phyloP scores from a whole-genome alignment of 164 flowering plant genomes.

The Piper longum region DNA sequence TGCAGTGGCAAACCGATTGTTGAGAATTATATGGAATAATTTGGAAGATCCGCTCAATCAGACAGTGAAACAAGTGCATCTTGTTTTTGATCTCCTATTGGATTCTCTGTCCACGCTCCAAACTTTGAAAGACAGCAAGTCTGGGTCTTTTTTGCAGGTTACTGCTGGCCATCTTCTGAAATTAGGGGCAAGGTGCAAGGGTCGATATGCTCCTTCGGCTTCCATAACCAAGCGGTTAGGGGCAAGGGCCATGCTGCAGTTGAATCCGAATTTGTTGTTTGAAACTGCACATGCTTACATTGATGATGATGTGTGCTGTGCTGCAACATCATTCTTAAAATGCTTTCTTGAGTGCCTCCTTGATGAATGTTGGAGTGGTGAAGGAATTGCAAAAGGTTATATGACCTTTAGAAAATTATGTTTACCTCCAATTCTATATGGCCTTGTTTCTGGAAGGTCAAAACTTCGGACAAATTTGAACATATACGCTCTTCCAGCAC shows the following conservation, averaged over 20 bases:
- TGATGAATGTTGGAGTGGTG: constrained; percentile 86
- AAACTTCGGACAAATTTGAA: constrained; percentile 84
- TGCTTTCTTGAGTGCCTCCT: constrained; percentile 81
- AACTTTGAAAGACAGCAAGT: constrained; percentile 30
- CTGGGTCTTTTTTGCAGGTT: constrained; percentile 31
- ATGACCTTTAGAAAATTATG: constrained; percentile 44
- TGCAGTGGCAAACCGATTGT: constrained; percentile 45
- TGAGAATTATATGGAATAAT: constrained; percentile 89
- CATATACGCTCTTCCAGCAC: constrained; percentile 71
- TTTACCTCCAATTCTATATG: constrained; percentile 65
- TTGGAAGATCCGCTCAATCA: constrained; percentile 96
- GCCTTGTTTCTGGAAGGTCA: constrained; percentile 78
- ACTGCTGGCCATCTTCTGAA: constrained; percentile 64
- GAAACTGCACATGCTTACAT: constrained; percentile 56
- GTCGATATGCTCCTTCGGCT: constrained; percentile 87
- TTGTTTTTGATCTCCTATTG: constrained; percentile 73
- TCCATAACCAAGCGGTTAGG: constrained; percentile 89
- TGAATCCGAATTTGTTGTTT: constrained; percentile 49
- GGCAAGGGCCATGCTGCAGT: constrained; percentile 50
- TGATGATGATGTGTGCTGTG: constrained; percentile 95
- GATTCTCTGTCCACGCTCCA: constrained; percentile 53
- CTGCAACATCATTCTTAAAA: constrained; percentile 79
- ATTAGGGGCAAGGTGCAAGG: constrained; percentile 87
- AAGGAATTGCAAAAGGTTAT: constrained; percentile 81
- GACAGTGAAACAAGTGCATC: constrained; percentile 96